Evolutionary conservation across 768 basidiomycete species (phyloP).

Genomic region (Psilocybe cyanescens): DNA sequence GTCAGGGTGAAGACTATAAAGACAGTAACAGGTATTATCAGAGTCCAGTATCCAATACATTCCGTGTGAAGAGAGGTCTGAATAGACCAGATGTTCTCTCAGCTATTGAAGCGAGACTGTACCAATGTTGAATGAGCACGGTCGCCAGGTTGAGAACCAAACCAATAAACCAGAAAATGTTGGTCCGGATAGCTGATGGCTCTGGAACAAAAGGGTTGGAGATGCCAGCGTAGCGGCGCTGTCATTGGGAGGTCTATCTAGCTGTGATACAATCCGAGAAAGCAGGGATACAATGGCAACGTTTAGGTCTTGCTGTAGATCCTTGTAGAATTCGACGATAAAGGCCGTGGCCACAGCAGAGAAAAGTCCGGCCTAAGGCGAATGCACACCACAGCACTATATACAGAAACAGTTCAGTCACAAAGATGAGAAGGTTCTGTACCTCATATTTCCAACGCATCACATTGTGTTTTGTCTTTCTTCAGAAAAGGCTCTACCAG

Average conservation of each 20-base stretch:
- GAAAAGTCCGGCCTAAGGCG: constrained; percentile 1
- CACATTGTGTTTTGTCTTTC: neutral
- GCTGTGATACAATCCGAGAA: neutral
- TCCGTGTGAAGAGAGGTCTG: neutral
- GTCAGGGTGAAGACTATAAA: neutral
- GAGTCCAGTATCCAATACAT: neutral
- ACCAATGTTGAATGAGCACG: neutral
- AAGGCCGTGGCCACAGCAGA: neutral
- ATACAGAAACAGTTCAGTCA: neutral
- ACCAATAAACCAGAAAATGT: constrained; percentile 4
- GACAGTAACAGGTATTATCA: neutral
- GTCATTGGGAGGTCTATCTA: neutral
- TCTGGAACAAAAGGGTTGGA: neutral
- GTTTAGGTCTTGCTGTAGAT: neutral
- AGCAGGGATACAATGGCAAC: neutral
- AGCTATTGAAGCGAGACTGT: constrained; percentile 2
- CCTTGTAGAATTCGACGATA: constrained; percentile 1
- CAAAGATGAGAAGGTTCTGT: constrained; percentile 7
- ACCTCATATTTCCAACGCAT: constrained; percentile 7
- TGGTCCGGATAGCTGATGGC: neutral
- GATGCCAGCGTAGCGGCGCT: neutral
- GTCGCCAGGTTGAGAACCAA: constrained; percentile 1
- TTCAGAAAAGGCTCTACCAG: neutral
- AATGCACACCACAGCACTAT: neutral
- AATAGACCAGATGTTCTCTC: neutral